Evolutionary conservation across 2,329 filamentous ascomycete species (phyloP), one percentile per base, ranked within the genome.

Genomic region (Cadophora malorum): DNA sequence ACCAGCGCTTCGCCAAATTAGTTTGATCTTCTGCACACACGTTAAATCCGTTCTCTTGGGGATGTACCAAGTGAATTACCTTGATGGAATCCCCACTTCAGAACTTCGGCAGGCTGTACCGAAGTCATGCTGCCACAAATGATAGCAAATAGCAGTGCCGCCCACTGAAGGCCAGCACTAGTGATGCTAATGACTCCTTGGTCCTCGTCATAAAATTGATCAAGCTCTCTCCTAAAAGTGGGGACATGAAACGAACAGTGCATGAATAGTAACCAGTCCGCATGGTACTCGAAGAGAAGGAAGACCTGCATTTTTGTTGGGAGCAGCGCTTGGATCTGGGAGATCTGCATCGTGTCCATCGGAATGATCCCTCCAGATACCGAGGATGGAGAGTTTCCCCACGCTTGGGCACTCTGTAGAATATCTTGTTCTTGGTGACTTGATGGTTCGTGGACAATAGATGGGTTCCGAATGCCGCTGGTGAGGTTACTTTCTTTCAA

Each of bases 71-170:
- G 12, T 14, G 28, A 23, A 25, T 31, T 61, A 68, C 69, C 68
- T 67, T 78, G 75, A 0, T 77, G 74, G 65, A 82, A 84, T 3
- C 83, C 83, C 83, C 83, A 85, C 3, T 73, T 66, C 10, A 72
- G 59, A 2, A 81, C 78, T 14, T 76, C 71, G 1, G 65, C 41
- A 28, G 77, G 74, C 3, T 81, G 79, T 14, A 79, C 80, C 59
- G 79, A 81, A 1, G 81, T 79, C 59, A 84, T 79, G 61, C 79
- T 79, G 3, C 79, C 80, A 8, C 81, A 78, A 3, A 84, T 72
- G 12, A 84, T 78, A 0, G 82, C 76, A 68, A 84, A 83, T 2
- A 83, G 74, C 4, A 84, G 74, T 2, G 80, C 80, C 0, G 79
- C 77, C 82, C 82, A 84, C 68, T 83, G 80, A n/a, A 84, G 69